Conservation (phyloP, 352 stramenopile genomes). For the Elongisporangium undulatum region DNA sequence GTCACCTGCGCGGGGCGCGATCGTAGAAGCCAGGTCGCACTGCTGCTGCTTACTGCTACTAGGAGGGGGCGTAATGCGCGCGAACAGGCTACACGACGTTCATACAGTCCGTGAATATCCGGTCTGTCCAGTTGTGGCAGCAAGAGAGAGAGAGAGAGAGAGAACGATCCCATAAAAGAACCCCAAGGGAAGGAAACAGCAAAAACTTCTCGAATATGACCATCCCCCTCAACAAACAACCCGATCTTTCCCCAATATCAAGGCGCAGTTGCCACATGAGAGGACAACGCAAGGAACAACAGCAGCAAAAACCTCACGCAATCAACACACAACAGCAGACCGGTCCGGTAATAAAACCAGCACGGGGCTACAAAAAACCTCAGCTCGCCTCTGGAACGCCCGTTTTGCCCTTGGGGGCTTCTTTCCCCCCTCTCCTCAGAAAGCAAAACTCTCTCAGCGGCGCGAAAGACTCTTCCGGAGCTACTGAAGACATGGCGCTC, state of each 20-base stretch:
- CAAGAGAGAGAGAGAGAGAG: not conserved
- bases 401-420: conserved; percentile 28
- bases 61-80: no score
- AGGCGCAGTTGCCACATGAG: not conserved
- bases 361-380: not conserved
- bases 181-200: not conserved
- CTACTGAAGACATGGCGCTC: conserved; percentile 69
- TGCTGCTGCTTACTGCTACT: no score
- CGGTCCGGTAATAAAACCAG: no score
- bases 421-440: conserved; percentile 17
- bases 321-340: no score
- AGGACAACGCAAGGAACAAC: not conserved
- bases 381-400: not conserved
- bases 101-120: not conserved
- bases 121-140: not conserved
- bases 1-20: not conserved
- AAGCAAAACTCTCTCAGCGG: conserved; percentile 26
- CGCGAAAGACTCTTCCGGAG: conserved; percentile 5
- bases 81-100: not conserved
- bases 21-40: not conserved
- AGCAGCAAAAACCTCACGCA: not conserved
- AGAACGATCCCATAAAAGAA: not conserved
- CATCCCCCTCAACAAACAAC: conserved; percentile 16
- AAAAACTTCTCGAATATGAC: conserved; percentile 35
- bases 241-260: not conserved